Conservation (phyloP, 2,329 filamentous ascomycete genomes). For the Colletotrichum paranaense region DNA sequence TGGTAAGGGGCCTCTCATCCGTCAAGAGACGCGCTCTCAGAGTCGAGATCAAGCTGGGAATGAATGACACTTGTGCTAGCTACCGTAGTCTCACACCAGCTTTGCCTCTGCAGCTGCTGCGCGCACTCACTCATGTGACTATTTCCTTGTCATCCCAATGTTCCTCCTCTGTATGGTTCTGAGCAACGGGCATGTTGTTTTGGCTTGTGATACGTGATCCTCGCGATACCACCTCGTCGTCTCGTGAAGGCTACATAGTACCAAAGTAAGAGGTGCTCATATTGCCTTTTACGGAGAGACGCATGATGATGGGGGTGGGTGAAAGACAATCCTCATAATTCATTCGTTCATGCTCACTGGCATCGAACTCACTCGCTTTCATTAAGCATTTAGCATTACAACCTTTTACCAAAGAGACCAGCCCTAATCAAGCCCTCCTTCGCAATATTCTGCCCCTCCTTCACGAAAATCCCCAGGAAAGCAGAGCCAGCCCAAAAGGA, state of each 20-base stretch:
- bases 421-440: background rate
- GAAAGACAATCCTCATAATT: background rate
- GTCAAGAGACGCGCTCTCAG: background rate
- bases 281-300: slow-evolving; percentile 10
- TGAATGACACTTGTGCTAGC: background rate
- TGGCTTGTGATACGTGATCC: slow-evolving; percentile 4
- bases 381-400: background rate
- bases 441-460: background rate
- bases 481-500: background rate
- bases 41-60: background rate
- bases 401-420: background rate
- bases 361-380: too few relatives aligned
- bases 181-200: background rate
- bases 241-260: background rate
- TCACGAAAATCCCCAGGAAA: background rate
- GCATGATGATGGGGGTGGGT: background rate
- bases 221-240: slow-evolving; percentile 2
- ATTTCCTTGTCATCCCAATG: background rate
- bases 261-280: background rate
- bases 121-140: slow-evolving; percentile 9
- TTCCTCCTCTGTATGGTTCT: background rate
- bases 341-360: background rate
- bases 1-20: slow-evolving; percentile 9
- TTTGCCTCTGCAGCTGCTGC: background rate
- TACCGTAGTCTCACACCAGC: background rate